Evolutionary conservation across 2,329 filamentous ascomycete genomes (phyloP).

Genomic region (Apiospora malaysiana): DNA sequence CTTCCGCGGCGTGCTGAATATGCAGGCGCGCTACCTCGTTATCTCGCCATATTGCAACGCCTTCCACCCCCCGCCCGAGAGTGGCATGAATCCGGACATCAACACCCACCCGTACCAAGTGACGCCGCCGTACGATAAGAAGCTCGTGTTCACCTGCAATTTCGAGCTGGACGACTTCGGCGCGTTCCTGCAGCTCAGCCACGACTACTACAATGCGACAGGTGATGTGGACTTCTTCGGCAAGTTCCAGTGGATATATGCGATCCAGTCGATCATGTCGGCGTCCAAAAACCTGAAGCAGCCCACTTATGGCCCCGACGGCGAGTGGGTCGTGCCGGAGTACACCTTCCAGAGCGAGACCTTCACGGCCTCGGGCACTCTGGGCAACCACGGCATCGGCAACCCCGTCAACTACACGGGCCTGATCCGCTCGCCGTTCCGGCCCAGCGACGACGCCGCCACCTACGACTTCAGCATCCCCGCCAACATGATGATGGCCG

Average conservation of each 20-base stretch:
- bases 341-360: slow-evolving; percentile 77
- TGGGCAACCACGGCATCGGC: slow-evolving; percentile 70
- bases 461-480: slow-evolving; percentile 81
- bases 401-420: slow-evolving; percentile 76
- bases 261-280: slow-evolving; percentile 63
- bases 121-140: slow-evolving; percentile 68
- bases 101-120: slow-evolving; percentile 66
- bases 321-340: slow-evolving; percentile 57
- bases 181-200: slow-evolving; percentile 74
- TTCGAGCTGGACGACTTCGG: slow-evolving; percentile 84
- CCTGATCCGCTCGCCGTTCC: slow-evolving; percentile 77
- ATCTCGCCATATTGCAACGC: slow-evolving; percentile 87
- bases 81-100: slow-evolving; percentile 62
- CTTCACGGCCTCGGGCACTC: slow-evolving; percentile 72
- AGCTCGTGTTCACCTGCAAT: slow-evolving; percentile 81
- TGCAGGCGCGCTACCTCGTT: slow-evolving; percentile 74
- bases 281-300: slow-evolving; percentile 69
- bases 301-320: slow-evolving; percentile 67
- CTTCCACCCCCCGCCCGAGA: slow-evolving; percentile 86
- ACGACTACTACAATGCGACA: slow-evolving; percentile 74
- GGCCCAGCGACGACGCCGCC: slow-evolving; percentile 79
- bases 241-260: slow-evolving; percentile 70
- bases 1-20: slow-evolving; percentile 77
- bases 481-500: slow-evolving; percentile 73
- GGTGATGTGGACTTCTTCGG: slow-evolving; percentile 70